phyloP scores from a whole-genome alignment of 1,284 basidiomycete species.

The Papiliotrema fonsecae region DNA sequence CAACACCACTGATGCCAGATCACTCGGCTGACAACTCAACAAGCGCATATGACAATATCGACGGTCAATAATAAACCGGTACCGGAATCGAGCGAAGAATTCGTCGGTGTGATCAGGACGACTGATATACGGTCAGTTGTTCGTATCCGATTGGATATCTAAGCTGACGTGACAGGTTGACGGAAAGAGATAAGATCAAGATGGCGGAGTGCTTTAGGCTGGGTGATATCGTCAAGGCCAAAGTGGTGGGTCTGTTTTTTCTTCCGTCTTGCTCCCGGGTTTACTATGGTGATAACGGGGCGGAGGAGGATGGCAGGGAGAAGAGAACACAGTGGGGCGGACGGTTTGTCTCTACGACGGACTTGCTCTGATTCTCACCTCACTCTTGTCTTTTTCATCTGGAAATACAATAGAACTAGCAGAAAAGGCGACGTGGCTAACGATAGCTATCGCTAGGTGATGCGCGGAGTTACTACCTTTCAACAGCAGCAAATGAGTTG shows the following conservation, averaged over 20 bases:
- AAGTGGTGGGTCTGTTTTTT: conserved; percentile 63
- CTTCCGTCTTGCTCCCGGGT: neutral
- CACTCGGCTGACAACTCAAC: conserved; percentile 74
- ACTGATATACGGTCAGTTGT: conserved; percentile 70
- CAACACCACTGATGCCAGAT: conserved; percentile 46
- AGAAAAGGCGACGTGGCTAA: too few species aligned
- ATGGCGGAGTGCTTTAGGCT: conserved; percentile 92
- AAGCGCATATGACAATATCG: conserved; percentile 81
- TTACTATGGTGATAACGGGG: too few species aligned
- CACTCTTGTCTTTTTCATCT: too few species aligned
- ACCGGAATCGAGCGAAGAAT: conserved; percentile 77
- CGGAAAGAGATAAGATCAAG: conserved; percentile 88
- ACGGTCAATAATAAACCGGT: conserved; percentile 88
- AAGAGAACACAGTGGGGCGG: too few species aligned
- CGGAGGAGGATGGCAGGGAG: too few species aligned
- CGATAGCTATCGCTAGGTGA: conserved; percentile 84
- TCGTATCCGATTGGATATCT: neutral
- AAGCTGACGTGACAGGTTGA: conserved; percentile 52
- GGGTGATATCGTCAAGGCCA: conserved; percentile 88
- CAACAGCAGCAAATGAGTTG: conserved; percentile 88
- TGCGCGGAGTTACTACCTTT: conserved; percentile 87
- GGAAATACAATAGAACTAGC: too few species aligned
- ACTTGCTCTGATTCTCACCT: too few species aligned
- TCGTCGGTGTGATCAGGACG: conserved; percentile 81
- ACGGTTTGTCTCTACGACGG: too few species aligned